Evolutionary conservation across 2,329 filamentous ascomycete genomes (phyloP).

Genomic region (Plenodomus tracheiphilus): DNA sequence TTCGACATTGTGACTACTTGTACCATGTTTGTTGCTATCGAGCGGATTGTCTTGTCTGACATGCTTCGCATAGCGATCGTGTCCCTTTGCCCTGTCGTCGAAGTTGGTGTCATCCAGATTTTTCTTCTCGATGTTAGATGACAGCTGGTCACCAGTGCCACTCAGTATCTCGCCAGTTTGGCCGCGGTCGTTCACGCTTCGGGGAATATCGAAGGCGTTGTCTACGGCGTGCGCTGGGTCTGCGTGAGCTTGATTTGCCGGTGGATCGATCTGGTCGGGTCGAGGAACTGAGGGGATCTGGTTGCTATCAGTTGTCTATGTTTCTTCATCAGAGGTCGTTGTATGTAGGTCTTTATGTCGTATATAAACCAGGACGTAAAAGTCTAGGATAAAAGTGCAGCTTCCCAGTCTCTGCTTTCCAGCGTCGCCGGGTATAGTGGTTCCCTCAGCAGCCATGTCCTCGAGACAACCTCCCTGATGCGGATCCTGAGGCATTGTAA

Average conservation of each 20-base stretch:
- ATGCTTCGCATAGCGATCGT: slow-evolving; percentile 28
- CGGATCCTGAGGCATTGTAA: slow-evolving; percentile 26
- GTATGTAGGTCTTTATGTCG: no score
- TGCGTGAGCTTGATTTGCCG: slow-evolving; percentile 34
- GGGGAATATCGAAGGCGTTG: slow-evolving; percentile 54
- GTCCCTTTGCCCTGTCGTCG: slow-evolving; percentile 28
- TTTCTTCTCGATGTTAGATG: slow-evolving; percentile 36
- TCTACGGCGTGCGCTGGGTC: slow-evolving; percentile 51
- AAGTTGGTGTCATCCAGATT: slow-evolving; percentile 28
- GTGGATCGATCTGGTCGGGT: slow-evolving; percentile 49
- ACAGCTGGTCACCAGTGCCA: slow-evolving; percentile 39
- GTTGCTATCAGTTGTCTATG: neutral
- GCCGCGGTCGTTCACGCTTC: slow-evolving; percentile 34
- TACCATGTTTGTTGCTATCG: slow-evolving; percentile 17
- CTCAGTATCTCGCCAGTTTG: slow-evolving; percentile 41
- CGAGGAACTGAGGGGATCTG: slow-evolving; percentile 54
- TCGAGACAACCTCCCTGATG: slow-evolving; percentile 40
- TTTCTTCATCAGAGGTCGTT: neutral
- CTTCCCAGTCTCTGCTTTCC: slow-evolving; percentile 43
- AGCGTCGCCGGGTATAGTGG: slow-evolving; percentile 51
- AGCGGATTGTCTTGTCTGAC: slow-evolving; percentile 18
- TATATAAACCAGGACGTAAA: no score
- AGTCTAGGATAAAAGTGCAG: neutral
- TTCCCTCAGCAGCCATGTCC: slow-evolving; percentile 43
- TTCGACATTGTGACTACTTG: slow-evolving; percentile 23